These are phyloP conservation scores for Suhomyces bokatorum DNA, from an alignment of 1,139 yeast genomes.

Conservation along the genomic window DNA sequence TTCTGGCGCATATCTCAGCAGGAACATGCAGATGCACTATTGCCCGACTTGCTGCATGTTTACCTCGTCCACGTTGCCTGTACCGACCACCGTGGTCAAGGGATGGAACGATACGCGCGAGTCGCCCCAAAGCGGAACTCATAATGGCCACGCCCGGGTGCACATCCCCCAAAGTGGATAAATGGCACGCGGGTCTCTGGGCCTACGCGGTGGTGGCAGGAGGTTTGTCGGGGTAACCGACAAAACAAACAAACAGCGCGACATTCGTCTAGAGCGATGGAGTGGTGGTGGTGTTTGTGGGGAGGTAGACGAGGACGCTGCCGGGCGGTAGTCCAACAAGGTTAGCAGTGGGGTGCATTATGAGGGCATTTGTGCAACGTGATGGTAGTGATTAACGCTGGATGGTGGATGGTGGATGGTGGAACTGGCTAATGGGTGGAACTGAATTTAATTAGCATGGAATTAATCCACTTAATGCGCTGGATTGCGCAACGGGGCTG, in stretches of 20 bases:
- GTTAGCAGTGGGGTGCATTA: too few relatives aligned
- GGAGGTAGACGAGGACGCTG: neutral
- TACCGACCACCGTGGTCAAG: neutral
- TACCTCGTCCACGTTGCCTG: neutral
- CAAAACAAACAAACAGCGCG: neutral
- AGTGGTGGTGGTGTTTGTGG: neutral
- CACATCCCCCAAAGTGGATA: neutral
- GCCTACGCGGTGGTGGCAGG: neutral
- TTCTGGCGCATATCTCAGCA: constrained; percentile 6
- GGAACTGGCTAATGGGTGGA: too few relatives aligned
- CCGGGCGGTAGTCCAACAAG: too few relatives aligned
- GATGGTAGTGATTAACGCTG: too few relatives aligned
- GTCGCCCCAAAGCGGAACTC: neutral
- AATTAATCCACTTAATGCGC: too few relatives aligned
- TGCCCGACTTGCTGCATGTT: neutral
- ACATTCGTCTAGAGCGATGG: neutral
- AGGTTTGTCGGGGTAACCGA: constrained; percentile 1
- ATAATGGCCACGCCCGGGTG: neutral
- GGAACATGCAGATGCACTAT: constrained; percentile 1
- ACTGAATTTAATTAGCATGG: too few relatives aligned
- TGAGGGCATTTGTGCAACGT: too few relatives aligned
- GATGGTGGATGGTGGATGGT: too few relatives aligned
- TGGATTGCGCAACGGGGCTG: too few relatives aligned
- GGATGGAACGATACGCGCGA: constrained; percentile 1
- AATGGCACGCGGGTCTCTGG: constrained; percentile 1